These are phyloP conservation scores for Phylloporus sp. DNA, from an alignment of 768 basidiomycete genomes.

Conservation along the genomic window DNA sequence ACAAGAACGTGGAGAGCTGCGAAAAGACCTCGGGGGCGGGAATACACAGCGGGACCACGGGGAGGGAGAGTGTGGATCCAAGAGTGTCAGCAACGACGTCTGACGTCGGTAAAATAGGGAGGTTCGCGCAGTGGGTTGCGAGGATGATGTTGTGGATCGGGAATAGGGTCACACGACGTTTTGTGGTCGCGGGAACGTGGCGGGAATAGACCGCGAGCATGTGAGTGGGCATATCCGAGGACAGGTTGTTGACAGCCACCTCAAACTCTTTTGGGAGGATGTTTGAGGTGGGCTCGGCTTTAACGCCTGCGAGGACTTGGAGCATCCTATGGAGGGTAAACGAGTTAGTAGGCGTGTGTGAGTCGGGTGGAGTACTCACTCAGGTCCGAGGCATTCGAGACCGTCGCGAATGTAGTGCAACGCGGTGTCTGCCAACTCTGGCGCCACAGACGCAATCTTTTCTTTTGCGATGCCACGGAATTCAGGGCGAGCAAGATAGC, in stretches of 20 bases:
- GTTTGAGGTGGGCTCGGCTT: conserved; percentile 15
- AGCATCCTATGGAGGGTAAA: conserved; percentile 23
- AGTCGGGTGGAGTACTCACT: conserved; percentile 10
- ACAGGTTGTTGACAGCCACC: conserved; percentile 26
- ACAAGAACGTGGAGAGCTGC: conserved; percentile 62
- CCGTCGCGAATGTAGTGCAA: conserved; percentile 27
- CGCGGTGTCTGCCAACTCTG: conserved; percentile 24
- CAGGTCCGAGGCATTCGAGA: conserved; percentile 26
- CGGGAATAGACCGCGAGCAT: conserved; percentile 31
- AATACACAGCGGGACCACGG: conserved; percentile 65
- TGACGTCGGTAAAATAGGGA: conserved; percentile 22
- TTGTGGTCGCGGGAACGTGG: conserved; percentile 19
- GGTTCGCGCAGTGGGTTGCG: conserved; percentile 28
- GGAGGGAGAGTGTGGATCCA: conserved; percentile 36
- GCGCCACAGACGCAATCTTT: conserved; percentile 20
- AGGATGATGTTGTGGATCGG: conserved; percentile 38
- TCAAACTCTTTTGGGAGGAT: conserved; percentile 29
- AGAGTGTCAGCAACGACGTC: conserved; percentile 7
- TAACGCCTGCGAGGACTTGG: conserved; percentile 27
- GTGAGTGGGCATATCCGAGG: conserved; percentile 30
- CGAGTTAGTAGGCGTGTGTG: conserved; percentile 4
- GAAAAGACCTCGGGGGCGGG: conserved; percentile 70
- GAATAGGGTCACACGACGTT: conserved; percentile 32
- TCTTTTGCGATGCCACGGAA: conserved; percentile 12
- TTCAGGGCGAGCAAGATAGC: conserved; percentile 21